phyloP scores from a whole-genome alignment of 208 protist genomes.

The Novymonas esmeraldas region DNA sequence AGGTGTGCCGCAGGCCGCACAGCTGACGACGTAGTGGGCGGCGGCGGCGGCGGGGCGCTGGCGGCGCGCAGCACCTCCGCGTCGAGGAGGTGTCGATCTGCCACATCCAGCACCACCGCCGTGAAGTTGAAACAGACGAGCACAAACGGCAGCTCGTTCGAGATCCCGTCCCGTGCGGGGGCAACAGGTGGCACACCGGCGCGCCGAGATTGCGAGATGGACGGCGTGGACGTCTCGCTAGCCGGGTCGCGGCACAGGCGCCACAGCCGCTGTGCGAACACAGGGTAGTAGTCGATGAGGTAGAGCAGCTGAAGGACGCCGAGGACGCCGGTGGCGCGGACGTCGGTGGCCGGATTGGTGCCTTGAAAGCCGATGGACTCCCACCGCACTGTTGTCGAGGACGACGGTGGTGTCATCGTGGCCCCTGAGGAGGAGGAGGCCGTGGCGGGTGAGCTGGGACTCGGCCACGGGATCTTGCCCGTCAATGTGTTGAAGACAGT shows the following conservation, averaged over 20 bases:
- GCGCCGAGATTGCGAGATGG: background rate
- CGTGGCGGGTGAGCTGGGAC: background rate
- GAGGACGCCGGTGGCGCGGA: constrained; percentile 73
- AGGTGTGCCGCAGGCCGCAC: background rate
- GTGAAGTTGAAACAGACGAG: constrained; percentile 81
- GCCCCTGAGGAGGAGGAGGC: background rate
- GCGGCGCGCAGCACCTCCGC: constrained; percentile 16
- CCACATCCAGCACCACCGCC: constrained; percentile 51
- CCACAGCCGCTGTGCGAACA: constrained; percentile 56
- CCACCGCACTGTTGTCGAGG: constrained; percentile 42
- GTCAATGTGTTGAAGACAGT: constrained; percentile 61
- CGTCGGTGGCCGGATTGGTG: constrained; percentile 75
- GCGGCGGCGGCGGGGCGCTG: background rate
- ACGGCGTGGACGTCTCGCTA: background rate
- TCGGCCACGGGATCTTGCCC: constrained; percentile 8
- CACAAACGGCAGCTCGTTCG: constrained; percentile 73
- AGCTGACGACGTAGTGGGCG: background rate
- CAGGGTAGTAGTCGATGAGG: constrained; percentile 70
- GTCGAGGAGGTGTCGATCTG: constrained; percentile 31
- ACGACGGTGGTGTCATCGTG: constrained; percentile 11
- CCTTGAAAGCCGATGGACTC: constrained; percentile 84
- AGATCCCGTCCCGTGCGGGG: background rate
- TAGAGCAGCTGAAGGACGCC: constrained; percentile 76
- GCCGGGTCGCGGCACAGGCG: constrained; percentile 41
- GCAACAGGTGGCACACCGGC: background rate